phyloP scores from a whole-genome alignment of 768 basidiomycete species.

The Hortiboletus campestris region DNA sequence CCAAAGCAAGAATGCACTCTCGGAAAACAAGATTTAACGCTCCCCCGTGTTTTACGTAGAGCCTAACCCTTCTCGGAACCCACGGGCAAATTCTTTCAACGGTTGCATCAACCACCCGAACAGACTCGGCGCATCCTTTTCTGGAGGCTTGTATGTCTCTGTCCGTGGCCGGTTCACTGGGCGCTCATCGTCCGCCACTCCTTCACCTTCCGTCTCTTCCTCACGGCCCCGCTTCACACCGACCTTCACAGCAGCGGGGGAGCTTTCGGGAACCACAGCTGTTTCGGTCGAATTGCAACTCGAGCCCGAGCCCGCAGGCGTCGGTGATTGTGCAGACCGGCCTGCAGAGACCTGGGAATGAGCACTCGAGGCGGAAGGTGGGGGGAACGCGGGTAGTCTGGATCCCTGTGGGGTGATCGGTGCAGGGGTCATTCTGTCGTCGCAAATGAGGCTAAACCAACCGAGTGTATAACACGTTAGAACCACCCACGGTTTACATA shows the following conservation, averaged over 20 bases:
- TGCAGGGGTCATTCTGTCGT: slow-evolving; percentile 16
- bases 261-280: slow-evolving; percentile 35
- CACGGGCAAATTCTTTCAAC: slow-evolving; percentile 61
- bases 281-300: slow-evolving; percentile 35
- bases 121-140: slow-evolving; percentile 44
- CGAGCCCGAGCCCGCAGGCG: slow-evolving; percentile 19
- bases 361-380: slow-evolving; percentile 17
- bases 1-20: background rate
- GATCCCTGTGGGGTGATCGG: slow-evolving; percentile 21
- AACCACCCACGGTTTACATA: slow-evolving; percentile 42
- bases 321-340: slow-evolving; percentile 11
- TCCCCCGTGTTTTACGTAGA: slow-evolving; percentile 16
- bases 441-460: slow-evolving; percentile 1
- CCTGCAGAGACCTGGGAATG: slow-evolving; percentile 16
- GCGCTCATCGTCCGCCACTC: slow-evolving; percentile 39
- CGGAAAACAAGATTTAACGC: slow-evolving; percentile 2
- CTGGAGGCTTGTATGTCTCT: slow-evolving; percentile 43
- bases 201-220: slow-evolving; percentile 35
- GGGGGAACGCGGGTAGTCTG: slow-evolving; percentile 13
- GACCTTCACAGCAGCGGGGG: slow-evolving; percentile 14
- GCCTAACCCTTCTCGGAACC: slow-evolving; percentile 61
- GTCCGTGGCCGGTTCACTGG: slow-evolving; percentile 53
- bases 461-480: background rate
- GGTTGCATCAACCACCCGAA: slow-evolving; percentile 63
- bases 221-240: slow-evolving; percentile 53